Conservation (phyloP, 306 rosid species). For the Comarum palustre region DNA sequence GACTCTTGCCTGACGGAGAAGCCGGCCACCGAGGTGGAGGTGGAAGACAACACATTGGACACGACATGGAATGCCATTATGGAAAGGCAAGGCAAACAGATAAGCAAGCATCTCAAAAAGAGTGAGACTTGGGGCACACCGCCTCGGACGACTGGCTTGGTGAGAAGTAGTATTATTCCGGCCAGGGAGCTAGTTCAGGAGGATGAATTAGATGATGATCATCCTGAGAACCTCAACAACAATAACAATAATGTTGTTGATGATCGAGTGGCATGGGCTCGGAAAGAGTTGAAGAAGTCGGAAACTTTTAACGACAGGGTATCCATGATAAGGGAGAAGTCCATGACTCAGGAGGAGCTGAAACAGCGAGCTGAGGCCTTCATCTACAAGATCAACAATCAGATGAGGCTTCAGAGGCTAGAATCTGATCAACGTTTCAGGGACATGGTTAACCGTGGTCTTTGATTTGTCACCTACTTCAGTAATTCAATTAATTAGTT, state of each 20-base stretch:
- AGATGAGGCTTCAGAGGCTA: slow-evolving; percentile 68
- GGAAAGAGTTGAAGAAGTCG: slow-evolving; percentile 56
- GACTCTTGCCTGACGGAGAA: slow-evolving; percentile 19
- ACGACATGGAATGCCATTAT: slow-evolving; percentile 55
- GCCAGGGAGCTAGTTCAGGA: slow-evolving; percentile 20
- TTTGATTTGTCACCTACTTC: slow-evolving; percentile 8
- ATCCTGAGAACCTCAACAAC: not conserved
- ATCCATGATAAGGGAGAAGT: slow-evolving; percentile 55
- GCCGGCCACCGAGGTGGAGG: slow-evolving; percentile 2
- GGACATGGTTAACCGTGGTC: slow-evolving; percentile 46
- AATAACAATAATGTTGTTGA: slow-evolving; percentile 8
- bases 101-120: slow-evolving; percentile 37
- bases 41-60: slow-evolving; percentile 41
- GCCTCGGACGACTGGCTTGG: slow-evolving; percentile 18
- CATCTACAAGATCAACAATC: slow-evolving; percentile 50
- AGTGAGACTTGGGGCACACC: slow-evolving; percentile 48
- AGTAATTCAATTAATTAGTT: not conserved
- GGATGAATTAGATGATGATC: slow-evolving; percentile 1
- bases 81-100: slow-evolving; percentile 37
- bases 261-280: slow-evolving; percentile 60
- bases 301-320: slow-evolving; percentile 61
- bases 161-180: slow-evolving; percentile 23
- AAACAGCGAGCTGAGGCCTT: slow-evolving; percentile 58
- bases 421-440: slow-evolving; percentile 65
- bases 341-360: slow-evolving; percentile 71